Base-by-base conservation (phyloP, 345 rosid species). In the Brassica rapa region DNA sequence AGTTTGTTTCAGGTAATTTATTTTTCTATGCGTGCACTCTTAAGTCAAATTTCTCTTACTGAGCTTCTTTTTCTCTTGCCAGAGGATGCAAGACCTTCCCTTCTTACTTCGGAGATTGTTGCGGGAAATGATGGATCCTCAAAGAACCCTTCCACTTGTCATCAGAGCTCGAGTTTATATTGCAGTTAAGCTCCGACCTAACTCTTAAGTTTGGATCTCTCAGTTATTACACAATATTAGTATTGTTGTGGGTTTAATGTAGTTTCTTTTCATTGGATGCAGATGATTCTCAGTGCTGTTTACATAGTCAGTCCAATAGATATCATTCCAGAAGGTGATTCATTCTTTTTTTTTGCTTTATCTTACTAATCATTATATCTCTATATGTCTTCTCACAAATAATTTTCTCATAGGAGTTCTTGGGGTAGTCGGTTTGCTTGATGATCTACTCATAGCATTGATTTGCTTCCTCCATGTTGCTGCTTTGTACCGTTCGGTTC, bases 21-120 rank as follows among this genome's bases (percentile, higher is more conserved):
- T n/a, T 41, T 14, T 46, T 72, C 68, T 65, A 1, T 33, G n/a
- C 14, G 0, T 56, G n/a, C 35, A 24, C 37, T 49, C 46, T 43
- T 43, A 43, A 43, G 15, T 51, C 21, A 51, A n/a, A 7, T 51
- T n/a, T 51, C 56, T 15, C 19, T n/a, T 57, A 21, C 2, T 8
- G 29, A 8, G 7, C 25, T 19, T 57, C 5, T 8, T 56, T 56
- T 7, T 9, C 3, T 5, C 8, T n/a, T 61, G 59, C 24, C 87
- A 95, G 98, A 87, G 93, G 84, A 72, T 93, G 84, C 96, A 80
- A 86, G 99, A 95, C 80, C 98, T 95, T 80, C 98, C 99, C 25
- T 95, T 95, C 77, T 85, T 95, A 77, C 83, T 95, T 3, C 81
- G 89, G 51, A 86, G 98, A 71, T 82, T 95, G 85, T 71, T 90